Base-by-base conservation (phyloP, 2,329 filamentous ascomycete genomes). In the Coniochaeta ligniaria region DNA sequence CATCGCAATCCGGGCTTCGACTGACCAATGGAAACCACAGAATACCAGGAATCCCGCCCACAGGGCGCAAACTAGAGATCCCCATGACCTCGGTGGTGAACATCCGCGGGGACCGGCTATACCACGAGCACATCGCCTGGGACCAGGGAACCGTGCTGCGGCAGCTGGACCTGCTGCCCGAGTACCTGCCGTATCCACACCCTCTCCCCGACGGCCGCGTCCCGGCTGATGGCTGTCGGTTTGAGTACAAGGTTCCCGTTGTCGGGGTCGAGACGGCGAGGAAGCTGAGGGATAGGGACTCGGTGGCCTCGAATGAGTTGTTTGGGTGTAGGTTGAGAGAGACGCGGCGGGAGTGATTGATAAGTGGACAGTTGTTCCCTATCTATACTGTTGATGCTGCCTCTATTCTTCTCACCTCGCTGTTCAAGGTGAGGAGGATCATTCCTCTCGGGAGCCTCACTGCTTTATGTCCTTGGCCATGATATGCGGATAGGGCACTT, bases 71-170 rank as follows among this genome's bases (percentile, higher is more conserved):
- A 9, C 72, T 88, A 2, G 75, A 80, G n/a, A 77, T 90, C 6
- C 86, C 88, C 0, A 83, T 90, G 63, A 88, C 82, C 0, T 78
- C 82, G 3, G 77, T 90, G 0, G 86, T 90, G 5, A 88, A 87
- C 60, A 80, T 90, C 59, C 81, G 88, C 1, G 88, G 88, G 2
- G 86, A 90, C 67, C 76, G 86, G 0, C 72, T 91, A 0, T 89
- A 84, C 64, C 86, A 90, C 64, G 88, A 91, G 69, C 87, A 90
- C 65, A 90, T 91, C 50, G 75, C 80, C 16, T 91, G 87, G 87
- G 87, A 91, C 62, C 86, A 90, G 69, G 83, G 77, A 0, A 87
- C 83, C 0, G 80, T 83, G 1, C 73, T 91, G 11, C 71, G 77
- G 7, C 87, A 90, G 68, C 70, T 88, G 1, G 87, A 84, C 0